A percentile compares a stretch with the other conserved stretches of the same genome.
These are phyloP conservation scores for Russula sp. DNA, from an alignment of 768 basidiomycete species.

Conservation along the genomic window DNA sequence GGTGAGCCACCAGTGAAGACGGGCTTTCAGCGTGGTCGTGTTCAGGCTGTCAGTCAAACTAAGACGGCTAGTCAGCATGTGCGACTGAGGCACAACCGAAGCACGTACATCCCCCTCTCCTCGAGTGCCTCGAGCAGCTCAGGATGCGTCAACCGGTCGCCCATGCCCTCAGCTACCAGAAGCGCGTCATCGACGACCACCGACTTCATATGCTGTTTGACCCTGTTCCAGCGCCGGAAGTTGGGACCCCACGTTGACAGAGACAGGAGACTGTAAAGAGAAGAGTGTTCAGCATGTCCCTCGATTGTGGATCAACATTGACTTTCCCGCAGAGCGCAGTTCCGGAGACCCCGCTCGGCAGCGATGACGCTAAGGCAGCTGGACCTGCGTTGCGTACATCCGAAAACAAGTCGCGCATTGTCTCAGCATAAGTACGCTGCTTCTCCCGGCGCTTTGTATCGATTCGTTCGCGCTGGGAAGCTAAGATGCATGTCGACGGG, in stretches of 20 bases:
- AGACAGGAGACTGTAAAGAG: conserved; percentile 29
- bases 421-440: conserved; percentile 28
- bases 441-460: conserved; percentile 41
- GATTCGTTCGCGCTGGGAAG: conserved; percentile 68
- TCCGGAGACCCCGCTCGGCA: conserved; percentile 23
- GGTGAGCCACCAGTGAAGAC: conserved; percentile 60
- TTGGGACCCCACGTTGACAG: conserved; percentile 35
- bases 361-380: conserved; percentile 26
- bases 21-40: conserved; percentile 40
- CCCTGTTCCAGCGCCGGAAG: conserved; percentile 29
- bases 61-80: neutral
- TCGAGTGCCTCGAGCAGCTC: conserved; percentile 60
- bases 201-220: conserved; percentile 32
- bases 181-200: conserved; percentile 57
- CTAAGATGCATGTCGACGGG: conserved; percentile 80
- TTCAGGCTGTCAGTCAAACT: conserved; percentile 36
- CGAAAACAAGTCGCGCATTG: conserved; percentile 22
- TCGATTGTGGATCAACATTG: neutral
- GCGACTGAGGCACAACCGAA: neutral
- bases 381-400: conserved; percentile 30
- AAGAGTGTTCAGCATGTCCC: neutral
- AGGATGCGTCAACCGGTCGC: conserved; percentile 38
- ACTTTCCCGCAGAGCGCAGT: conserved; percentile 54
- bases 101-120: conserved; percentile 71
- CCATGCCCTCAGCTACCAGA: conserved; percentile 43